Evolutionary conservation across 495 filamentous ascomycete genomes (phyloP), one percentile per base, ranked within the genome.

Genomic region (Penicillium crystallinum): DNA sequence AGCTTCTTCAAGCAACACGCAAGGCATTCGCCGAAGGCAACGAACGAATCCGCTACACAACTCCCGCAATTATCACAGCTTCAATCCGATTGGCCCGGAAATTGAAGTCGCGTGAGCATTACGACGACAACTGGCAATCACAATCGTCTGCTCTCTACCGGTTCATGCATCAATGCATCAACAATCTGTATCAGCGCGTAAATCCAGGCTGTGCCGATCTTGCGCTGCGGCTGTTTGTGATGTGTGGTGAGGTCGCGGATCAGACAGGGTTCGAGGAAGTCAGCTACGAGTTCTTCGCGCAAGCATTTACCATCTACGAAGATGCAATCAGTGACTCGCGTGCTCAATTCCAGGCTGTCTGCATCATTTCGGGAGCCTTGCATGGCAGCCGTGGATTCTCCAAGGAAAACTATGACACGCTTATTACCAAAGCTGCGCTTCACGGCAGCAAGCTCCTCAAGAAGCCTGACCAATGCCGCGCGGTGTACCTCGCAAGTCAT

Each of bases 281-380:
- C 22, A 87, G 89, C 15, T 98, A 98, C 68, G 93, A 98, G 68
- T 97, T 95, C 76, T 98, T 97, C 61, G 93, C 92, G 2, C 95
- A 98, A 64, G 93, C 93, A 1, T 98, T 98, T 55, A 97, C 93
- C 0, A 90, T 97, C 27, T 98, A 98, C 65, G 93, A 98, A 64
- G 95, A 97, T 70, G 83, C 88, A 1, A 88, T 98, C 52, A 92
- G 88, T 48, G 93, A 98, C 65, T 95, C 89, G 12, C 84, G 93
- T 52, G 91, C 91, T 1, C 93, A 98, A 63, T 98, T 96, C 76
- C 93, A 98, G 70, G 91, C 95, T 10, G 93, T 98, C 4, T 97
- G 91, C 58, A 82, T 96, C 31, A 93, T 98, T 54, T 88, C 93
- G 2, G 89, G 87, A 52, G 91, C 89, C 14, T 70, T 98, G 38